Evolutionary conservation across 148 eudicot genomes (phyloP).

Genomic region (Rhododendron ovatum): DNA sequence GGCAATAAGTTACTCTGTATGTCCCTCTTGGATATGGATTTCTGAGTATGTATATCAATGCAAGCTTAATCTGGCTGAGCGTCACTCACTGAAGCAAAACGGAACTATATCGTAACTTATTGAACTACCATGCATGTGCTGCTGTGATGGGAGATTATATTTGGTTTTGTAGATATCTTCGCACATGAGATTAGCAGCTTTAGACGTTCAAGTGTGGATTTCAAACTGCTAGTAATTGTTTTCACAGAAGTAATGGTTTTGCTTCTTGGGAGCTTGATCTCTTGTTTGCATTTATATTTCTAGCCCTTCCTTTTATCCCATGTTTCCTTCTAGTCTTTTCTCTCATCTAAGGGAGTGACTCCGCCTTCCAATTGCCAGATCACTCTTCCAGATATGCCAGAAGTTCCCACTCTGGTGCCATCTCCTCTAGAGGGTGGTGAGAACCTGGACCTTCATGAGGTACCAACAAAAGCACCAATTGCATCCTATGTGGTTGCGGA

Average conservation of each 20-base stretch:
- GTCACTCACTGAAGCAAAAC: neutral
- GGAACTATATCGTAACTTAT: neutral
- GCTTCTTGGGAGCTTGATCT: neutral
- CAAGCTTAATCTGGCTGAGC: neutral
- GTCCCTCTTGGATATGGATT: neutral
- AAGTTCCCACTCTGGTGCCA: constrained; percentile 36
- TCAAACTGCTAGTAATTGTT: neutral
- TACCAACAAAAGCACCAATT: constrained; percentile 65
- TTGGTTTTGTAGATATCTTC: neutral
- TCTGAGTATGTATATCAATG: neutral
- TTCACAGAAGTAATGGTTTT: neutral
- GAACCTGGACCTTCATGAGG: constrained; percentile 63
- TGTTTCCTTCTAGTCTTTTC: neutral
- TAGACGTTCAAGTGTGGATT: neutral
- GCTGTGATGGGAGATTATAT: neutral
- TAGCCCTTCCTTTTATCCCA: neutral
- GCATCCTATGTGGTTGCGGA: constrained; percentile 20
- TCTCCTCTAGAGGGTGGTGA: constrained; percentile 34
- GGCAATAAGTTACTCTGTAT: neutral
- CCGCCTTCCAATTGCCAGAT: constrained; percentile 31
- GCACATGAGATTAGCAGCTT: neutral
- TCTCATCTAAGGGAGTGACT: neutral
- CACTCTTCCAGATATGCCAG: constrained; percentile 46
- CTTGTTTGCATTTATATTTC: no score
- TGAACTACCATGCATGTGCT: neutral